These are phyloP conservation scores for Closterium sp. DNA, from an alignment of 139 green algal species.

Conservation along the genomic window DNA sequence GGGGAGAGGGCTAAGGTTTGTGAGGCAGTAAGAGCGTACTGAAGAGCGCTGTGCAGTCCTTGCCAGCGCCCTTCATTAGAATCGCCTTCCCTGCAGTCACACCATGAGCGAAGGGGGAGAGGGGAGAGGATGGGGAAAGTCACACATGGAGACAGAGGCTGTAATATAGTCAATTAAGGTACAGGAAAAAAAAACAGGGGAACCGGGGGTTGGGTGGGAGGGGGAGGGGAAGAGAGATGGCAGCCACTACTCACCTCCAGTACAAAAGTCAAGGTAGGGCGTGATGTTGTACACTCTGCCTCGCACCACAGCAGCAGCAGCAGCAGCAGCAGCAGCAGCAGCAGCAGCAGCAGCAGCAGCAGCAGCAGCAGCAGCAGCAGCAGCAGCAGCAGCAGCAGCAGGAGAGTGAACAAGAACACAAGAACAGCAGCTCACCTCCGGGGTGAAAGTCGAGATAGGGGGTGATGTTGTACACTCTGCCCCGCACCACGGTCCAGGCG, in stretches of 20 bases:
- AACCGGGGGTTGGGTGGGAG: no score
- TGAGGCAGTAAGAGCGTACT: background rate
- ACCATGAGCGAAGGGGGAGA: background rate
- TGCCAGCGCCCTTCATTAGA: slow-evolving; percentile 61
- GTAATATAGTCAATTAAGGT: no score
- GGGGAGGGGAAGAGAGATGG: no score
- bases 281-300: slow-evolving; percentile 94
- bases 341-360: no score
- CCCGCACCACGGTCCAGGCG: slow-evolving; percentile 83
- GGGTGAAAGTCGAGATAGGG: slow-evolving; percentile 90
- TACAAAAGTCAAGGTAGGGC: slow-evolving; percentile 89
- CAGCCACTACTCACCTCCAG: slow-evolving; percentile 63
- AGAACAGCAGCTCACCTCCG: slow-evolving; percentile 65
- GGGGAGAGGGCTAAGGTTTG: background rate
- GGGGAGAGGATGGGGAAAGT: no score
- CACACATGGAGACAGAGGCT: no score
- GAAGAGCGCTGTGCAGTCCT: slow-evolving; percentile 86
- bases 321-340: no score
- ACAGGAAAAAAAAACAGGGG: no score
- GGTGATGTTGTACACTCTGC: slow-evolving; percentile 93
- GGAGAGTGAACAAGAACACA: no score
- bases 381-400: no score
- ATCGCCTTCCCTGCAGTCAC: slow-evolving; percentile 42
- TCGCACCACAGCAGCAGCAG: slow-evolving; percentile 64
- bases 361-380: no score